Base-by-base conservation (phyloP, 2,329 filamentous ascomycete genomes). In the Plectosphaerella plurivora region DNA sequence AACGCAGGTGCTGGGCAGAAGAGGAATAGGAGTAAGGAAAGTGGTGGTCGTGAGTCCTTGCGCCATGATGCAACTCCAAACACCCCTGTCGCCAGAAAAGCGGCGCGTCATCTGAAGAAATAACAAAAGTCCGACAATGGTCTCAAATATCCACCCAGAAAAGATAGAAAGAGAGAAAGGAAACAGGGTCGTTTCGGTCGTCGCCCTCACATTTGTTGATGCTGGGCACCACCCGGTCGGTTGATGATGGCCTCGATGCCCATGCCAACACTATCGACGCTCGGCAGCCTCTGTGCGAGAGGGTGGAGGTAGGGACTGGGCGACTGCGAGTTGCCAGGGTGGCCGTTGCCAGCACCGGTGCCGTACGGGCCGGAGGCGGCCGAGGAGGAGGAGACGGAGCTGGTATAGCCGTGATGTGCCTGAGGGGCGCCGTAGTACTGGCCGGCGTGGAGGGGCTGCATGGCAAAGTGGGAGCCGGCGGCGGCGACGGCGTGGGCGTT, bases 201-300 rank as follows among this genome's bases (percentile, higher is more conserved):
- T n/a, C 9, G n/a, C 16, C 22, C 37, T 42, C 22, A 59, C 53
- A 59, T 55, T 24, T 39, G 48, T 12, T 58, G 51, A 37, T 59
- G 55, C 33, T 51, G 53, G 33, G 62, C 60, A 22, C 63, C 61
- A 36, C 66, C 63, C 9, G 65, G 63, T 22, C 78, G 72, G 65
- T 83, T 81, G 59, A 84, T 81, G 53, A 84, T 77, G 49, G 78
- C 71, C 49, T 77, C 77, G 59, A 86, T 84, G 22, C 78, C 80
- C 80, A 85, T 84, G 59, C 84, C 81, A 47, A 78, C 76, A 56
- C 78, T 79, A 59, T 84, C 81, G 47, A 78, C 76, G 56, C 78
- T 79, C 6, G 81, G 72, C 51, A 82, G 69, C 42, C 81, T 67
- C 57, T 75, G 73, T 9, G 70, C 67, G 57, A 73, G 65, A 58